Evolutionary conservation across 306 rosid species (phyloP).

Genomic region (Citrullus mucosospermus): DNA sequence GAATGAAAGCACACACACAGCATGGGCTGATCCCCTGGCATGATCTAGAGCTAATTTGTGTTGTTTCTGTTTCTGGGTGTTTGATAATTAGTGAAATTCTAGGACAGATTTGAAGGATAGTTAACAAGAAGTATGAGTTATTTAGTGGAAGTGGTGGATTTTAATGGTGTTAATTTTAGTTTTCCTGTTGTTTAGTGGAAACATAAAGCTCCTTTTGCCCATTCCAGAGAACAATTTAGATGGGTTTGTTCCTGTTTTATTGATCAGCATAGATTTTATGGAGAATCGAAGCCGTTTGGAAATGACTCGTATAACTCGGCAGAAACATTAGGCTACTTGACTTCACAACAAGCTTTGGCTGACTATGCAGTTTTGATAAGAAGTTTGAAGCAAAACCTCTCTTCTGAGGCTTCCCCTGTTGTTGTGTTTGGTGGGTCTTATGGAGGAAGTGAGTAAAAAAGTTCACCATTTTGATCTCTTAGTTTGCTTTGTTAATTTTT

Average conservation of each 20-base stretch:
- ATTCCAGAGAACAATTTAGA: background rate
- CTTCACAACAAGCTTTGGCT: constrained; percentile 12
- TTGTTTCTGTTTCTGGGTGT: background rate
- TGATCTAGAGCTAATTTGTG: background rate
- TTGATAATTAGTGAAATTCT: background rate
- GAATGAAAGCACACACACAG: background rate
- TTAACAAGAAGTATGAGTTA: background rate
- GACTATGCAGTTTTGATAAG: constrained; percentile 8
- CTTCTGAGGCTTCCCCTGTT: constrained; percentile 10
- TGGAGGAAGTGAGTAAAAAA: constrained; percentile 7
- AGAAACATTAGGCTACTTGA: constrained; percentile 9
- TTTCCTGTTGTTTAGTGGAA: background rate
- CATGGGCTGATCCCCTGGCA: background rate
- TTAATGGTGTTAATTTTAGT: background rate
- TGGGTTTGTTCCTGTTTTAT: background rate
- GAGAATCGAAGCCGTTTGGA: constrained; percentile 8
- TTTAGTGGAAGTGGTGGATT: background rate
- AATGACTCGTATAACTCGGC: background rate
- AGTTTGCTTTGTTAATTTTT: background rate
- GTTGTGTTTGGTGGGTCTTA: constrained; percentile 8
- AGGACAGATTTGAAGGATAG: background rate
- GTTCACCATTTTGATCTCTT: background rate
- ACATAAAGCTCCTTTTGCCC: background rate
- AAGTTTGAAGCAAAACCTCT: constrained; percentile 8
- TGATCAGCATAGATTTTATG: constrained; percentile 9